Percentiles rank a stretch among this genome's conserved stretches.
These are phyloP conservation scores for Talaromyces sp. DNA, from an alignment of 2,329 filamentous ascomycete genomes.

Conservation along the genomic window DNA sequence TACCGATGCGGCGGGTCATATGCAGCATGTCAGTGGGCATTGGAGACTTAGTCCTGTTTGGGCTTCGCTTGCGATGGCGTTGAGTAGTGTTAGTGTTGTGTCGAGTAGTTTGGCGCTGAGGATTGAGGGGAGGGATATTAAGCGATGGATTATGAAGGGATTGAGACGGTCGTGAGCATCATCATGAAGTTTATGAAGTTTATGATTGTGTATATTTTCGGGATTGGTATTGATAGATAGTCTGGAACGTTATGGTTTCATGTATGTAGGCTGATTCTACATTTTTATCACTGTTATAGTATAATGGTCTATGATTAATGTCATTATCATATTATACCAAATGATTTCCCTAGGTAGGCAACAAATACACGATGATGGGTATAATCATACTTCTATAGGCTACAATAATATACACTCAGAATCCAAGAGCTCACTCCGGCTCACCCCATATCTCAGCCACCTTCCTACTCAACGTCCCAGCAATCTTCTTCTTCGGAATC, in stretches of 20 bases:
- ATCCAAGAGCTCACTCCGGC: conserved; percentile 10
- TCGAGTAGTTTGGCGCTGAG: conserved; percentile 74
- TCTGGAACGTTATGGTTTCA: not conserved
- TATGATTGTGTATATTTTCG: not conserved
- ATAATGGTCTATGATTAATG: not conserved
- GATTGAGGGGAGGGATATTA: conserved; percentile 34
- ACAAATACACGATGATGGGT: too few species aligned
- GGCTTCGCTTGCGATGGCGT: conserved; percentile 88
- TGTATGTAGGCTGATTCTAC: not conserved
- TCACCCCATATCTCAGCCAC: conserved; percentile 71
- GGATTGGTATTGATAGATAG: not conserved
- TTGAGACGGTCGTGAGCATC: not conserved
- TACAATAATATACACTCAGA: not conserved
- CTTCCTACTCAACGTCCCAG: conserved; percentile 63
- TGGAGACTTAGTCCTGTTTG: conserved; percentile 59
- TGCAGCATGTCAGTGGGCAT: conserved; percentile 35
- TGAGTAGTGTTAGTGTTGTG: conserved; percentile 88
- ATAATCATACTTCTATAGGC: not conserved
- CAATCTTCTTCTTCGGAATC: conserved; percentile 67
- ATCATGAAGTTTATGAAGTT: not conserved
- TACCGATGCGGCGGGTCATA: conserved; percentile 24
- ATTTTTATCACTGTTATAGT: not conserved
- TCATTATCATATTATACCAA: too few species aligned
- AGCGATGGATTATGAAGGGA: not conserved
- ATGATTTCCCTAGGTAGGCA: too few species aligned